Percentiles rank a stretch among this genome's conserved stretches.
Evolutionary conservation across 176 grass and related monocot species (phyloP).

Genomic region (Puya raimondii): DNA sequence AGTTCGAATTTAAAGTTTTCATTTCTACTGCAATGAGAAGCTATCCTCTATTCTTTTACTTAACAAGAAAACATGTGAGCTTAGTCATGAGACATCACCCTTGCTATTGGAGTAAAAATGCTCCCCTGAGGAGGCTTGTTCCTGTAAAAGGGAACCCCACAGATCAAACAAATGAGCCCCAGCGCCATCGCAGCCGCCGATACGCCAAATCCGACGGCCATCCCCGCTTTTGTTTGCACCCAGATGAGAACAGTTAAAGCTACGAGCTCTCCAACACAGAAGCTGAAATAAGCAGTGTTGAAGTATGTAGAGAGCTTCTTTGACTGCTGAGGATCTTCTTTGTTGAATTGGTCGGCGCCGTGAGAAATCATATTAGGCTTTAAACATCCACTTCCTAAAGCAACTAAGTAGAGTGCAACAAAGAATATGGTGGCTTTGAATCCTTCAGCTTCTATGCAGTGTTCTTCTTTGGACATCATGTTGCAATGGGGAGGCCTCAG

Average conservation of each 20-base stretch:
- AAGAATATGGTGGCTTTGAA: constrained; percentile 63
- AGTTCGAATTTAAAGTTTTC: too few relatives aligned
- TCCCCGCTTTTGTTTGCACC: constrained; percentile 74
- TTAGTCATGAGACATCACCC: constrained; percentile 23
- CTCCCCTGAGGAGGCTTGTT: constrained; percentile 84
- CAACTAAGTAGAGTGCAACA: constrained; percentile 74
- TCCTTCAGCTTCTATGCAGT: constrained; percentile 46
- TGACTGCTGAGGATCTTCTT: constrained; percentile 8
- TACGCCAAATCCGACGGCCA: constrained; percentile 66
- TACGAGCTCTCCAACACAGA: constrained; percentile 79
- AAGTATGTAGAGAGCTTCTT: constrained; percentile 66
- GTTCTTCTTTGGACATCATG: constrained; percentile 33
- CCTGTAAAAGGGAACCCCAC: constrained; percentile 54
- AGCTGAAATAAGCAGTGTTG: constrained; percentile 88
- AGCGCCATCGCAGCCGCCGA: constrained; percentile 56
- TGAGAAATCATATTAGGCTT: constrained; percentile 90
- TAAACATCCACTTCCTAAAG: constrained; percentile 75
- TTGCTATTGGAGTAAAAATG: constrained; percentile 68
- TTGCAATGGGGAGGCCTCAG: constrained; percentile 65
- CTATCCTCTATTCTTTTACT: neutral
- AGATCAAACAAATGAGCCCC: constrained; percentile 42
- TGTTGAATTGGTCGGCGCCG: constrained; percentile 61
- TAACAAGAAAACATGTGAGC: neutral
- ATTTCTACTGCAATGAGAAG: too few relatives aligned
- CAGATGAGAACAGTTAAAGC: constrained; percentile 75